Percentiles rank a stretch among this genome's conserved stretches.
Conservation (phyloP, 805 yeast genomes). For the Candida ovalis region DNA sequence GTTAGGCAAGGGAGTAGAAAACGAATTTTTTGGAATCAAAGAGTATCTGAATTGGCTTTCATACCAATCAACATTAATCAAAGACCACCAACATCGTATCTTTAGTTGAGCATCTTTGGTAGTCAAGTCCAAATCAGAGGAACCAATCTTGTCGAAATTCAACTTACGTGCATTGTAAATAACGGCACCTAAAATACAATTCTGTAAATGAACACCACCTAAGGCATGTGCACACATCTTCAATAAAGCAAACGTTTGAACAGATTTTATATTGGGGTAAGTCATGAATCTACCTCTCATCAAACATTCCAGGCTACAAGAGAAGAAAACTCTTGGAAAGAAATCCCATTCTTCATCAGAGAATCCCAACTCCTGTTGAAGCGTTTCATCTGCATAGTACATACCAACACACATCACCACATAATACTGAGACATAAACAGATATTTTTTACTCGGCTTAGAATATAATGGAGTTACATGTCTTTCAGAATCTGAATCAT, state of each 20-base stretch:
- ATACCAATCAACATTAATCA: constrained; percentile 32
- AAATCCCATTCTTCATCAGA: constrained; percentile 25
- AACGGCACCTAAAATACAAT: constrained; percentile 20
- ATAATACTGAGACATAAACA: constrained; percentile 31
- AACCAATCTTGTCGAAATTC: constrained; percentile 19
- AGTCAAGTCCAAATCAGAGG: constrained; percentile 1
- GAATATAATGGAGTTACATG: constrained; percentile 27
- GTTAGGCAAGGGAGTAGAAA: constrained; percentile 24
- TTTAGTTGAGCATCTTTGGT: constrained; percentile 10
- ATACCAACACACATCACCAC: constrained; percentile 29
- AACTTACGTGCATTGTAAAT: constrained; percentile 24
- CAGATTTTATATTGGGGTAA: constrained; percentile 23
- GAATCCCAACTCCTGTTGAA: constrained; percentile 20
- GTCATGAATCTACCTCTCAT: constrained; percentile 32
- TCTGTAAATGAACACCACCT: constrained; percentile 30
- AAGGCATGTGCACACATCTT: constrained; percentile 27
- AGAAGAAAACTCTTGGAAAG: constrained; percentile 27
- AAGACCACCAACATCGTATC: constrained; percentile 28
- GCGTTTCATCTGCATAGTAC: constrained; percentile 24
- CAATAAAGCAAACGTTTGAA: constrained; percentile 28
- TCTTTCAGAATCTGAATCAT: constrained; percentile 13
- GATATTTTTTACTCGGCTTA: constrained; percentile 24
- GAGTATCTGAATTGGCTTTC: constrained; percentile 27
- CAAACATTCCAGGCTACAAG: constrained; percentile 31
- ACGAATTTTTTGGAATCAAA: constrained; percentile 18